Base-by-base conservation (phyloP, 1,284 basidiomycete species). In the Gymnopus androsaceus region DNA sequence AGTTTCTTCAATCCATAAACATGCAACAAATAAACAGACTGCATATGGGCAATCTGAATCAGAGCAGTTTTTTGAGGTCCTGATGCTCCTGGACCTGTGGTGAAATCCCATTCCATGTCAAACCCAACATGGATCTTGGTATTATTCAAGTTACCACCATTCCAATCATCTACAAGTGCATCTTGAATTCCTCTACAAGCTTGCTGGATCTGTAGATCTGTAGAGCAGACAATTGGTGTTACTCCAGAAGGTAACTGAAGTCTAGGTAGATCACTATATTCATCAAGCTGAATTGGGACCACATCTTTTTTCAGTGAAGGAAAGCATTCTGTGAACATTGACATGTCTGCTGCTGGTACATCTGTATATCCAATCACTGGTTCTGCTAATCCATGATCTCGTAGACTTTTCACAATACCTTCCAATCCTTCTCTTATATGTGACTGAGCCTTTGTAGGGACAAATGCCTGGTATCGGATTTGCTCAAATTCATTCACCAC, bases 51-150 rank as follows among this genome's bases (percentile, higher is more conserved):
- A 25, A 55, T 33, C 19, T 52, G 56, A 33, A 63, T 54, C 4
- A 64, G 31, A 28, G 63, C 59, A 14, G 59, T 63, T 38, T 60
- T 61, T 14, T 58, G 37, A 33, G 60, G 45, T 19, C 60, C 60
- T 27, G 41, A 27, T 3, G 25, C 56, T 25, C 33, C 38, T 19
- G 25, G 12, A 15, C 48, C 56, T 49, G 54, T 56, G 37, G n/a
- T 57, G 52, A 59, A 61, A 17, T 61, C 61, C 63, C 61, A 64
- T 49, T 64, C 58, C 56, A 64, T 61, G 33, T 61, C 55, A 63
- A 63, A 64, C 19, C 63, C 61, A 48, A 63, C 31, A 47, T 48
- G 31, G 14, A 62, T 31, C 6, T n/a, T 55, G n/a, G n/a, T n/a
- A n/a, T n/a, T n/a, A n/a, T n/a, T n/a, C n/a, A n/a, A n/a, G n/a